Conservation (phyloP, 257 asterid genomes). For the Vinca minor region DNA sequence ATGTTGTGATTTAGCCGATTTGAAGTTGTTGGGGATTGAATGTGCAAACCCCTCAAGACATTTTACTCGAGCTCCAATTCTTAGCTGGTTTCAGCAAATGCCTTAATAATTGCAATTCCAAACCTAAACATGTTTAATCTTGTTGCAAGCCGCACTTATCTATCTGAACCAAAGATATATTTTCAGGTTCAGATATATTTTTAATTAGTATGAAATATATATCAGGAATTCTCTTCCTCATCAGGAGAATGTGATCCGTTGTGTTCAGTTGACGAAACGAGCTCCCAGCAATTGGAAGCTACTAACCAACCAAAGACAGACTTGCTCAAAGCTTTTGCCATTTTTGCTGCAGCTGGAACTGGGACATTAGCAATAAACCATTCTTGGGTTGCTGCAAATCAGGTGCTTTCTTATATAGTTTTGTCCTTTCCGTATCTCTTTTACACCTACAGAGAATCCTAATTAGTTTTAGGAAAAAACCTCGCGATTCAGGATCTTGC, state of each 20-base stretch:
- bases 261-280: slow-evolving; percentile 81
- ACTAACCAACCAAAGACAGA: slow-evolving; percentile 78
- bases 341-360: slow-evolving; percentile 73
- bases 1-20: slow-evolving; percentile 1
- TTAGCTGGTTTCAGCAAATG: background rate
- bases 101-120: background rate
- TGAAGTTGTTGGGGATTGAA: background rate
- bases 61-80: slow-evolving; percentile 1
- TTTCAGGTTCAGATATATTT: background rate
- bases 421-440: slow-evolving; percentile 7
- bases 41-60: background rate
- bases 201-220: slow-evolving; percentile 6
- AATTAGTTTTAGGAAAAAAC: slow-evolving; percentile 9
- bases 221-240: slow-evolving; percentile 32
- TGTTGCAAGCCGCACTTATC: too few species aligned
- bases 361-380: slow-evolving; percentile 87
- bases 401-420: slow-evolving; percentile 40
- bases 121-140: background rate
- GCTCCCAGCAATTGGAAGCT: slow-evolving; percentile 62
- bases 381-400: slow-evolving; percentile 93
- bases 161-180: background rate
- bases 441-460: slow-evolving; percentile 3
- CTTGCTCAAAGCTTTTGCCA: slow-evolving; percentile 72
- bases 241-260: slow-evolving; percentile 90
- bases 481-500: slow-evolving; percentile 68